These are phyloP conservation scores for Liquidambar formosana DNA, from an alignment of 164 flowering plant genomes.

Conservation along the genomic window DNA sequence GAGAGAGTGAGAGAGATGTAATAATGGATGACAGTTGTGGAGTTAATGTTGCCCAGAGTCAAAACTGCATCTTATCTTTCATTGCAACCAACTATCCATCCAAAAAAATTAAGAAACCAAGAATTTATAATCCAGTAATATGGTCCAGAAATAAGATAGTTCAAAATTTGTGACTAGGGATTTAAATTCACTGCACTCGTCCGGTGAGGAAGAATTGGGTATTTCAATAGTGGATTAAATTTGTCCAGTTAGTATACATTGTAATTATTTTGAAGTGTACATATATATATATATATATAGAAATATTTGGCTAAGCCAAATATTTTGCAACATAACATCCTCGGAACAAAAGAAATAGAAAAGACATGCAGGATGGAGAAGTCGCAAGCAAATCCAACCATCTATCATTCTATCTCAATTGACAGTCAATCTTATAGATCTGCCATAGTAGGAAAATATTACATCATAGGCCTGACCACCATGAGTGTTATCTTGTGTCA, in stretches of 20 bases:
- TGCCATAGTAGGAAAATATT: too few species aligned
- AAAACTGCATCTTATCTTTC: not conserved
- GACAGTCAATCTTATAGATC: too few species aligned
- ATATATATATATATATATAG: too few species aligned
- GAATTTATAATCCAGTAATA: not conserved
- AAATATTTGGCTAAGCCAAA: too few species aligned
- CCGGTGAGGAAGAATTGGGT: not conserved
- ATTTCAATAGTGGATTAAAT: not conserved
- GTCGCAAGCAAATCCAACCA: too few species aligned
- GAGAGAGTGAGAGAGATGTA: too few species aligned
- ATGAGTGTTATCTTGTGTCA: too few species aligned
- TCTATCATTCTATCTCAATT: too few species aligned
- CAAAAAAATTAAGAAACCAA: not conserved
- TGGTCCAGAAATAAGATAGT: not conserved
- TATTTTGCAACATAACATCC: not conserved
- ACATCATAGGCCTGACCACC: too few species aligned
- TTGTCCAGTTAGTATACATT: not conserved
- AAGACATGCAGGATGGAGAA: too few species aligned
- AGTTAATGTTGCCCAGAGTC: not conserved
- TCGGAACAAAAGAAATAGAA: not conserved
- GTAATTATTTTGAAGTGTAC: too few species aligned
- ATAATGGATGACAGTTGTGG: not conserved
- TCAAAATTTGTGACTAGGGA: not conserved
- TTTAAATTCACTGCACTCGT: not conserved
- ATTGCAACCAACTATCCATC: not conserved